Evolutionary conservation across 2,329 filamentous ascomycete species (phyloP), one percentile per base, ranked within the genome.

Genomic region (Alternaria rosae): DNA sequence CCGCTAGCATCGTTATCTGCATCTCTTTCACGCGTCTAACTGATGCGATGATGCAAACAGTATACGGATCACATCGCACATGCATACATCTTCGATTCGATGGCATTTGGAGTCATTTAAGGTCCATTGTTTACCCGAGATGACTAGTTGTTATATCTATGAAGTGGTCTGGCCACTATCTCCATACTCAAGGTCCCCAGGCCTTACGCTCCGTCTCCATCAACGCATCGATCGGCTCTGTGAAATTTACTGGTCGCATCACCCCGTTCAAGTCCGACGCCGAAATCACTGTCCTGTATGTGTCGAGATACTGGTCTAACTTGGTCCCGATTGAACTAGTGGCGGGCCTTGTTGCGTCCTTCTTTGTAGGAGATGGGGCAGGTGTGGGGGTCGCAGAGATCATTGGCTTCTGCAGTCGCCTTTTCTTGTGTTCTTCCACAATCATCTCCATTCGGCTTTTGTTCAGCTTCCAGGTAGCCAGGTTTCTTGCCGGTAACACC

Each of bases 401-500:
- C 3, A n/a, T 20, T 12, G 13, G 32, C 17, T 21, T 15, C n/a
- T 20, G 15, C 11, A 21, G 21, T 32, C 10, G n/a, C 13, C 20
- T 38, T 3, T 20, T 30, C 21, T 26, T 54, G 6, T 15, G 17
- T 32, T 30, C 17, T 23, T 28, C 26, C 10, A 38, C 20, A 3
- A 20, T 23, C 10, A 17, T 17, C 12, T 15, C 13, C 7, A 21
- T 30, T 17, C 38, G 26, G 10, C 21, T 53, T 11, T 41, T 13
- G 5, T 54, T 32, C 21, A 43, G 28, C 17, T 32, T 59, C 20
- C 61, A 30, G 10, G 56, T 41, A 13, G 44, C 13, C 9, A 54
- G 23, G 9, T 64, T 64, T 4, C 61, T 64, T 10, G 38, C 45
- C 12, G 51, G 51, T n/a, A 62, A 62, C 7, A 65, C 8, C 7